Conservation (phyloP, 139 green algal genomes). For the Micractinium sp. region DNA sequence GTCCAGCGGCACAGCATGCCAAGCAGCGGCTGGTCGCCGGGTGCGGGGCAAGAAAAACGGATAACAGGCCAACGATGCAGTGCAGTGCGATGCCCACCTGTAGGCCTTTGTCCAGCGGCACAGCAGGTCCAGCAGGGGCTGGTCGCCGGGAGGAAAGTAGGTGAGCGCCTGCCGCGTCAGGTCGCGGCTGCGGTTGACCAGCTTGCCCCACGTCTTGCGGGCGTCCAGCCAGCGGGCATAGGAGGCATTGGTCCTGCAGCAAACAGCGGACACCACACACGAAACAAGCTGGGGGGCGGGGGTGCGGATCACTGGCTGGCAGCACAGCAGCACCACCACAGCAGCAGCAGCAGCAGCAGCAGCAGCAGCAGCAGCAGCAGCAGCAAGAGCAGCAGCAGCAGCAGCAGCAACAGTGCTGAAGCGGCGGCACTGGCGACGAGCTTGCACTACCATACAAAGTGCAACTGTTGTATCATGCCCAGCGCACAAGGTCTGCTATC, state of each 20-base stretch:
- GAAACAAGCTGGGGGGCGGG: not conserved
- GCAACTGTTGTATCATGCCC: no score
- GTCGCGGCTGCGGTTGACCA: constrained; percentile 47
- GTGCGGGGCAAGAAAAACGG: no score
- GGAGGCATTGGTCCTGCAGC: constrained; percentile 52
- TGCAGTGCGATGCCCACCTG: not conserved
- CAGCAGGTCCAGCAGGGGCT: not conserved
- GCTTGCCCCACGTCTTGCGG: constrained; percentile 39
- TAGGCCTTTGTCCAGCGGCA: constrained; percentile 20
- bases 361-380: not conserved
- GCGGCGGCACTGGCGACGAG: no score
- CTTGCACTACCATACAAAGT: no score
- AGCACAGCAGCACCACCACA: not conserved
- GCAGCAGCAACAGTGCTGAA: no score
- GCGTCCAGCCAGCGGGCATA: constrained; percentile 56
- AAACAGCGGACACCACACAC: not conserved
- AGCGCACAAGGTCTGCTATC: no score
- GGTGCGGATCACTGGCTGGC: not conserved
- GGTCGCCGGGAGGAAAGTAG: not conserved
- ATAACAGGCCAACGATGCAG: no score
- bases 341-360: not conserved
- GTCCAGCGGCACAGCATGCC: not conserved
- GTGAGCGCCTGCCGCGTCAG: not conserved
- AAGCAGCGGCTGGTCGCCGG: not conserved
- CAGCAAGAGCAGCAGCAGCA: not conserved